Percentiles rank a stretch among this genome's conserved stretches.
Evolutionary conservation across 1,284 basidiomycete genomes (phyloP).

Genomic region (Trichosporon sp.): DNA sequence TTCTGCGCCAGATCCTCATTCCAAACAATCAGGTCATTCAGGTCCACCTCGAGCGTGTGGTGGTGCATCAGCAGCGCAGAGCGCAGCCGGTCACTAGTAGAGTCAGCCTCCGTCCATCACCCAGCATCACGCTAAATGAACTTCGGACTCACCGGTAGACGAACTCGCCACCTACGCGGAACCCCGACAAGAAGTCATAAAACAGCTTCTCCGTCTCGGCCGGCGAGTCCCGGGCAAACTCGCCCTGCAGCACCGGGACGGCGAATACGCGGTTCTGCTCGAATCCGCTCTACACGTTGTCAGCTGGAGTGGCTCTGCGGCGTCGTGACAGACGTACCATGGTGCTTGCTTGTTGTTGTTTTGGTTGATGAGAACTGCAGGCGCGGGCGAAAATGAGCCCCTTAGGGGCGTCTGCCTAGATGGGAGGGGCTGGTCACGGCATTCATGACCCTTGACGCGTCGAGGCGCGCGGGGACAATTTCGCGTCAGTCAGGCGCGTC

Average conservation of each 20-base stretch:
- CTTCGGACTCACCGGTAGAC: slow-evolving; percentile 63
- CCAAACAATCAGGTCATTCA: slow-evolving; percentile 83
- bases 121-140: background rate
- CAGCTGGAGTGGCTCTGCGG: background rate
- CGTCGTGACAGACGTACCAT: background rate
- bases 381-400: background rate
- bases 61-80: slow-evolving; percentile 86
- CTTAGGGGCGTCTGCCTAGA: background rate
- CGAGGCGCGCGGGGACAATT: background rate
- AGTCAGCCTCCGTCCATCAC: background rate
- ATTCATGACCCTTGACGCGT: slow-evolving; percentile 3
- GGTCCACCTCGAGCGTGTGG: slow-evolving; percentile 84
- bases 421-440: background rate
- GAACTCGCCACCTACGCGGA: slow-evolving; percentile 80
- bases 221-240: slow-evolving; percentile 58
- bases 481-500: background rate
- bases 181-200: slow-evolving; percentile 76
- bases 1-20: slow-evolving; percentile 89
- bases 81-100: slow-evolving; percentile 73
- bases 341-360: background rate
- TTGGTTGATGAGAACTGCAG: background rate
- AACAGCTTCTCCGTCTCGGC: slow-evolving; percentile 74
- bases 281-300: slow-evolving; percentile 56
- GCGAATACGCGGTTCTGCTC: slow-evolving; percentile 72
- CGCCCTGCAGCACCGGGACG: slow-evolving; percentile 63